Evolutionary conservation across 139 green algal genomes (phyloP), one percentile per base, ranked within the genome.

Genomic region (Zygnema circumcarinatum): DNA sequence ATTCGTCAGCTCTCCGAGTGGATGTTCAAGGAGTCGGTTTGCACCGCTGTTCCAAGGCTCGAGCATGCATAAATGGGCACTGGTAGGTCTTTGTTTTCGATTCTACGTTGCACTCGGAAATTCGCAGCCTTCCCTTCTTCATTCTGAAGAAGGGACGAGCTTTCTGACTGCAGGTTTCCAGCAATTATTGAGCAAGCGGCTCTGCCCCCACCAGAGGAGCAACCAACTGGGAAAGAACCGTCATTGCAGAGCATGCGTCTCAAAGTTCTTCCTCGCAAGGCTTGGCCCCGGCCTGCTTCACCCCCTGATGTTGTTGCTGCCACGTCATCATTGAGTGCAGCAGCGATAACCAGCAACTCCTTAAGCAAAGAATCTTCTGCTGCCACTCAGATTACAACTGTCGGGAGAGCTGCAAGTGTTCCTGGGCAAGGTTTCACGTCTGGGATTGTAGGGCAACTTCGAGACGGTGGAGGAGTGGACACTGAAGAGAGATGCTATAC

Each of bases 1-100:
- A 67, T 11, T 78, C 79, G 2, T 11, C 16, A 20, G 16, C 79
- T 31, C 32, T 85, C 41, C 42, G 62, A 20, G 79, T 85, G 42
- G 79, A 85, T 40, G 79, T 85, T 16, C 41, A 78, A 3, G 79
- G 79, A 35, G 31, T 35, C 31, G 79, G 79, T 16, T 67, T 85
- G 41, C 79, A 76, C 39, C 29, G 21, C 31, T 78, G 38, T 35
- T 38, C 79, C 2, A 35, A 31, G n/a, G 79, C 36, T 3, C 2
- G 41, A 33, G 79, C 79, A 16, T 79, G 29, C 7, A 67, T 85
- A 16, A 79, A 85, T 21, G 79, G 79, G 22, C 79, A 16, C 3
- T 85, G 79, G 79, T 85, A 78, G 16, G 69, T n/a, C 16, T 78
- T 41, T 62, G 47, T 7, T 62, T 62, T 62, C 16, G 47, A 7